Evolutionary conservation across 202 grass and related monocot genomes (phyloP), one percentile per base, ranked within the genome.

Genomic region (Tripidium arundinaceum): DNA sequence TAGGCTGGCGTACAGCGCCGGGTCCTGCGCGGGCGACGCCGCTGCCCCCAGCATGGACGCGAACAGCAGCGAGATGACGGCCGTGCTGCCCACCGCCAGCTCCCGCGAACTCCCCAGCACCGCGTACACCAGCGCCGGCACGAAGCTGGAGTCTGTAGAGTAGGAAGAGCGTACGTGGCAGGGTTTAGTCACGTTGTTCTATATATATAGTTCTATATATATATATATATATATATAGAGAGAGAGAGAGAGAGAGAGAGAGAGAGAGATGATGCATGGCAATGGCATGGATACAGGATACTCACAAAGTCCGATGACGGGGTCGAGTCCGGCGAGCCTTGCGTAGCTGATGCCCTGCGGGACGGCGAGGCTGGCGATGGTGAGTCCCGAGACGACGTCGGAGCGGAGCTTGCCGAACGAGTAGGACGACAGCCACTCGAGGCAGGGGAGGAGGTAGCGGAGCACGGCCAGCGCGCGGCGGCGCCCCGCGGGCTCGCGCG

Each of bases 301-400:
- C 87, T 88, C 55, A 90, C 88, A 94, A 16, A 94, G 73, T 47
- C 92, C 92, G 42, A 91, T 50, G 80, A 94, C 73, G 65, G 92
- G 88, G 19, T 86, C 83, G 50, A 94, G 82, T 43, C 88, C 87
- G 72, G 86, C 92, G 75, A 94, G 92, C 83, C 88, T 85, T 31
- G 92, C 89, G 72, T 94, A 91, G 81, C 92, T 94, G 83, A 94
- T 91, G 39, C 92, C 92, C 82, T 94, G 92, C 8, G 92, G 92
- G 29, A 94, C 81, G 43, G 92, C 92, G 74, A 94, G 86, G 69
- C 91, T 93, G 34, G 91, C 85, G 36, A 90, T 79, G 85, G 91
- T 88, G 70, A 93, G 65, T 39, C 91, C 91, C 8, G 91, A 76
- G 50, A 93, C 37, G 73, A 86, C 58, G 79, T 93, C 91, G 27